A percentile compares a stretch with the other conserved stretches of the same genome.
These are phyloP conservation scores for Colletotrichum karsti DNA, from an alignment of 2,329 filamentous ascomycete species.

Conservation along the genomic window DNA sequence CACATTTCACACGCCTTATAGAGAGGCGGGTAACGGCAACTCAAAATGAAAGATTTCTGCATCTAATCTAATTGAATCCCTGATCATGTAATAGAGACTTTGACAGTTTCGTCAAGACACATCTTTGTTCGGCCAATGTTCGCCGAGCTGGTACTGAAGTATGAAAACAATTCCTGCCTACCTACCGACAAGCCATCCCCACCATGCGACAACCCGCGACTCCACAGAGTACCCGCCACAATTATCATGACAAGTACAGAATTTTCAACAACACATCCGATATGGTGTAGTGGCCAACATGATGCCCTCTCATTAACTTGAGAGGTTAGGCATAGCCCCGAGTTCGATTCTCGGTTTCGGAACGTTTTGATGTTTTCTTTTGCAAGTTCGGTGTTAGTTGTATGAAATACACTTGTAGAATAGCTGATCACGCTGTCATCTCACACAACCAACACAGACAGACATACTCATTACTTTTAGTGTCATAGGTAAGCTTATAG, in stretches of 20 bases:
- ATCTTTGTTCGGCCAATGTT: too few species aligned
- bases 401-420: too few species aligned
- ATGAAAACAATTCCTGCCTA: too few species aligned
- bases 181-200: background rate
- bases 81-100: background rate
- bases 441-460: too few species aligned
- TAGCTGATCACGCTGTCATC: too few species aligned
- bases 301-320: constrained; percentile 18
- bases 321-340: constrained; percentile 27
- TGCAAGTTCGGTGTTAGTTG: too few species aligned
- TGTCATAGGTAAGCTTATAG: too few species aligned
- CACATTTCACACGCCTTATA: background rate
- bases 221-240: background rate
- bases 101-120: background rate
- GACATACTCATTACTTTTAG: too few species aligned
- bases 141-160: too few species aligned
- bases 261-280: background rate
- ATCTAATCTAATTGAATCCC: background rate
- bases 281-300: constrained; percentile 28
- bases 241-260: background rate
- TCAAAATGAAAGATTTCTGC: constrained; percentile 3
- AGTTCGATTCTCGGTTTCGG: constrained; percentile 27
- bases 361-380: background rate
- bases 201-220: background rate
- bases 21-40: constrained; percentile 11